phyloP scores from a whole-genome alignment of 805 yeast genomes.

The Zygoascus biomembranicola region DNA sequence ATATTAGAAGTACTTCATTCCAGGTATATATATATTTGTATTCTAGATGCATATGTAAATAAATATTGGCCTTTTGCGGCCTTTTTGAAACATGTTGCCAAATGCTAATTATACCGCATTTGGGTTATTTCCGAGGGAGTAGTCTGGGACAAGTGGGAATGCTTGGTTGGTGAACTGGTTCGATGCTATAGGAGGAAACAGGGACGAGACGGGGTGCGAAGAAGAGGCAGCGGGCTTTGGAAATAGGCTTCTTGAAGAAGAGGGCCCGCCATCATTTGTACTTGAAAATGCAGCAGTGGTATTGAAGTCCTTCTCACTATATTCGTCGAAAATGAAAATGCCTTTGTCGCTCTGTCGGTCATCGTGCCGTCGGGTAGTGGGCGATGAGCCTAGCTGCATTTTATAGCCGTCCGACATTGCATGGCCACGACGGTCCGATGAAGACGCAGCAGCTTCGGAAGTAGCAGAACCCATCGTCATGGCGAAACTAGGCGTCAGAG shows the following conservation, averaged over 20 bases:
- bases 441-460: background rate
- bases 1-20: too few relatives aligned
- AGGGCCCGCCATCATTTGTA: background rate
- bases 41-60: background rate
- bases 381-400: background rate
- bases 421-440: background rate
- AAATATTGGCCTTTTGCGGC: background rate
- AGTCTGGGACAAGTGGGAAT: conserved; percentile 17
- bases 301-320: background rate
- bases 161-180: conserved; percentile 13
- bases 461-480: background rate
- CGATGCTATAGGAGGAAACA: conserved; percentile 16
- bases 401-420: background rate
- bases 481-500: background rate
- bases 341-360: background rate
- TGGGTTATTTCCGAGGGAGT: background rate
- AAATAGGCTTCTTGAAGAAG: background rate
- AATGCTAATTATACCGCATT: background rate
- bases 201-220: background rate
- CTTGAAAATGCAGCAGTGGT: background rate
- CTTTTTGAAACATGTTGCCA: background rate
- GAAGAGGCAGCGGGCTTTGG: background rate
- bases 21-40: background rate
- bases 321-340: background rate
- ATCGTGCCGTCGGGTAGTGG: background rate